Percentiles rank a stretch among this genome's conserved stretches.
Conservation (phyloP, 2,329 filamentous ascomycete genomes). For the Colletotrichum shisoi region DNA sequence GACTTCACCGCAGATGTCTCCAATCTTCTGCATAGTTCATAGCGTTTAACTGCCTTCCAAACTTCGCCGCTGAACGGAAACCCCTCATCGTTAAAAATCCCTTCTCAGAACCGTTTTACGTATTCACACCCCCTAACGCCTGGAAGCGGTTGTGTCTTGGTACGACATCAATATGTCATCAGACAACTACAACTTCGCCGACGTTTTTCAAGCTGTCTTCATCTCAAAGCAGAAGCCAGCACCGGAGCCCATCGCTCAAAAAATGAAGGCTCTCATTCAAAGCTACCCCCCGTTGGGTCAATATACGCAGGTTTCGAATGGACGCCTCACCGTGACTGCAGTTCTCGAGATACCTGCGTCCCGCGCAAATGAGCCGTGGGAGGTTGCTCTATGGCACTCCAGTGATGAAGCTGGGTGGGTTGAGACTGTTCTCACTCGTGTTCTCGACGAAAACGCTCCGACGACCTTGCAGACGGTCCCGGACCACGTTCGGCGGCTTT, state of each 20-base stretch:
- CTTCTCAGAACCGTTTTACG: not conserved
- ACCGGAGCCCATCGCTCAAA: slow-evolving; percentile 42
- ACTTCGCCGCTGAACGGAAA: slow-evolving; percentile 11
- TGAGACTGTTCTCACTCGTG: slow-evolving; percentile 57
- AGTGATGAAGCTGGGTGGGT: slow-evolving; percentile 63
- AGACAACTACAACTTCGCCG: slow-evolving; percentile 47
- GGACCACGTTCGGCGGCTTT: slow-evolving; percentile 28
- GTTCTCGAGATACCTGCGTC: slow-evolving; percentile 70
- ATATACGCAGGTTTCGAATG: slow-evolving; percentile 66
- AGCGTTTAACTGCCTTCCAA: slow-evolving; percentile 11
- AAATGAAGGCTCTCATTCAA: slow-evolving; percentile 53
- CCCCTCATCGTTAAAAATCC: slow-evolving; percentile 20
- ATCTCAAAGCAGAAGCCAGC: slow-evolving; percentile 51
- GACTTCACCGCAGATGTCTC: slow-evolving; percentile 32
- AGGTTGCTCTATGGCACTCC: slow-evolving; percentile 78
- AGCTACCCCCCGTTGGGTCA: slow-evolving; percentile 78
- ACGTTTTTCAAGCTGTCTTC: slow-evolving; percentile 50
- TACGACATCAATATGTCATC: slow-evolving; percentile 37
- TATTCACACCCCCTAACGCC: not conserved
- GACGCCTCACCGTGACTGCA: slow-evolving; percentile 68
- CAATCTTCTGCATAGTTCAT: slow-evolving; percentile 20
- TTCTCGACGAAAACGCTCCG: slow-evolving; percentile 49
- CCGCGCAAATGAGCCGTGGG: slow-evolving; percentile 67
- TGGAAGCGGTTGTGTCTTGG: not conserved
- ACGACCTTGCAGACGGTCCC: slow-evolving; percentile 58